Evolutionary conservation across 2,329 filamentous ascomycete species (phyloP).

Genomic region (Colletotrichum musicola): DNA sequence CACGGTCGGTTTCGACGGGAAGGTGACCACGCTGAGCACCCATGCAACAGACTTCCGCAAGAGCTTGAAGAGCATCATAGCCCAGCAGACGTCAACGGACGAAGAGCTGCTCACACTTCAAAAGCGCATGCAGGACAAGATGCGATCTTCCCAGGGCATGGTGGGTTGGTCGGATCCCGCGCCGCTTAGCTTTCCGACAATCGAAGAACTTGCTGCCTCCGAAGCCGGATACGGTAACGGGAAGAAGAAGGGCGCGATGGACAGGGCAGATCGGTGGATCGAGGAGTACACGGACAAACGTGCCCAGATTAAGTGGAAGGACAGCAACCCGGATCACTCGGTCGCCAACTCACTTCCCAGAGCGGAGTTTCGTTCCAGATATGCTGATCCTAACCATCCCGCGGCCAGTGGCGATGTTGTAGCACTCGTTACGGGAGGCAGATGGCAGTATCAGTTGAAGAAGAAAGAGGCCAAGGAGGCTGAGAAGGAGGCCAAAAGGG

Average conservation of each 20-base stretch:
- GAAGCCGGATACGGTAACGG: slow-evolving; percentile 31
- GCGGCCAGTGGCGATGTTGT: slow-evolving; percentile 44
- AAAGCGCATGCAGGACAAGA: slow-evolving; percentile 19
- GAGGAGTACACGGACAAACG: slow-evolving; percentile 41
- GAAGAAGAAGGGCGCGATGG: slow-evolving; percentile 40
- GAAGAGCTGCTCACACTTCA: not conserved
- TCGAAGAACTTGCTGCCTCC: not conserved
- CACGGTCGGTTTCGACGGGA: slow-evolving; percentile 48
- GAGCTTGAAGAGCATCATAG: not conserved
- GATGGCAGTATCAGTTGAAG: slow-evolving; percentile 3
- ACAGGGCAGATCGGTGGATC: slow-evolving; percentile 41
- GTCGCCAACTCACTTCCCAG: slow-evolving; percentile 42
- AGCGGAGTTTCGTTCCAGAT: slow-evolving; percentile 44
- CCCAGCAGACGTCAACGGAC: not conserved
- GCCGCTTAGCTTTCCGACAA: slow-evolving; percentile 59
- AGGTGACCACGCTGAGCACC: rapidly evolving
- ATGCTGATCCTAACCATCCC: slow-evolving; percentile 45
- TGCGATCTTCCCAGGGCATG: slow-evolving; percentile 45
- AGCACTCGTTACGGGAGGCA: slow-evolving; percentile 44
- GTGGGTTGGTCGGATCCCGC: slow-evolving; percentile 61
- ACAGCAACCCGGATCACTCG: slow-evolving; percentile 35
- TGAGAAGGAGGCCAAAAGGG: not conserved
- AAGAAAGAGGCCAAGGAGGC: not conserved
- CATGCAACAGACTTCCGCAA: not conserved
- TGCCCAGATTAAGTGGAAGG: slow-evolving; percentile 41